Evolutionary conservation across 2,329 filamentous ascomycete species (phyloP).

Genomic region (Samsoniella hepiali): DNA sequence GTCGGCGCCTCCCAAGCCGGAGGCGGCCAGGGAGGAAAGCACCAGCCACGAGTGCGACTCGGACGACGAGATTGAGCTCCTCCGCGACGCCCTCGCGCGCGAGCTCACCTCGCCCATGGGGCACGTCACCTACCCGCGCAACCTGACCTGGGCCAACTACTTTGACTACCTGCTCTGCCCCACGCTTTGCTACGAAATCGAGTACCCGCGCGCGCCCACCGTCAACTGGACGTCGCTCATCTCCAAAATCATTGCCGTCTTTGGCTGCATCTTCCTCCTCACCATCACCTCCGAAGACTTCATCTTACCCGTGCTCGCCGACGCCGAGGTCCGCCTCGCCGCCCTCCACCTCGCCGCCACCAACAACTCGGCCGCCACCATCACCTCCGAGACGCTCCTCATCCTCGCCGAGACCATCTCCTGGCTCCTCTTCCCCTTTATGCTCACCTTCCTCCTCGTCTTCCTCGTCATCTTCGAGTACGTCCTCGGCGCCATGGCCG

Average conservation of each 20-base stretch:
- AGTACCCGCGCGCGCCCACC: slow-evolving; percentile 78
- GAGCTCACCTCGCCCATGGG: slow-evolving; percentile 91
- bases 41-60: slow-evolving; percentile 27
- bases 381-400: slow-evolving; percentile 63
- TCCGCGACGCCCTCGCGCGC: slow-evolving; percentile 82
- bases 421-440: slow-evolving; percentile 91
- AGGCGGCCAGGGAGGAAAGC: slow-evolving; percentile 21
- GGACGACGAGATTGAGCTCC: slow-evolving; percentile 56
- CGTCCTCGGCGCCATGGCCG: slow-evolving; percentile 87
- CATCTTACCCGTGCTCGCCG: slow-evolving; percentile 82
- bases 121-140: slow-evolving; percentile 83
- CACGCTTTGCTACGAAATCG: slow-evolving; percentile 94
- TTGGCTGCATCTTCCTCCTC: slow-evolving; percentile 93
- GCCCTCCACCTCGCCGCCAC: slow-evolving; percentile 28
- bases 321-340: slow-evolving; percentile 58
- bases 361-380: slow-evolving; percentile 30
- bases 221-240: slow-evolving; percentile 78
- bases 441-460: slow-evolving; percentile 90
- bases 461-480: slow-evolving; percentile 99
- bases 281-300: slow-evolving; percentile 92
- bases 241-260: slow-evolving; percentile 83
- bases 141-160: slow-evolving; percentile 80
- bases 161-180: slow-evolving; percentile 86
- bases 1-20: slow-evolving; percentile 18
- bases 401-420: slow-evolving; percentile 88